Evolutionary conservation across 169 alveolate genomes (phyloP), one percentile per base, ranked within the genome.

Genomic region (Plasmodium ovale): DNA sequence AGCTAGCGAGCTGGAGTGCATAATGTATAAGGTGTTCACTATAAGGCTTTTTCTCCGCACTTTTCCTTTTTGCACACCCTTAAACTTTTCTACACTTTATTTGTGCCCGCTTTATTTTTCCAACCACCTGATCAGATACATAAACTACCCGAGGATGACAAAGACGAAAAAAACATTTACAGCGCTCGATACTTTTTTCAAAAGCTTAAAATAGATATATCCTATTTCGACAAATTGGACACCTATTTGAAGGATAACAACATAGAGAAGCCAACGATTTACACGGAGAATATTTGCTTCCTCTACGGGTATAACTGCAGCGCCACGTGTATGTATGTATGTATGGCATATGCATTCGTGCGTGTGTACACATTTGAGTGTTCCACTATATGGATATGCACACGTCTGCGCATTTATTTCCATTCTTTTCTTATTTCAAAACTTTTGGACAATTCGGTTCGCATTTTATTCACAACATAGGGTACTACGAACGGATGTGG

Each of bases 181-280:
- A 79, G 89, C 42, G 89, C 89, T 19, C 62, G 82, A 65, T 51
- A 79, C 59, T 79, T 25, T 44, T 79, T 79, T 39, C 89, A 79
- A 79, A 79, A 79, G 31, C 89, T 79, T 79, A 79, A 79, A 64
- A 79, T 79, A 16, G 89, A 79, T 79, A 65, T 79, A 25, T 65
- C 89, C 19, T 79, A 79, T 69, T 79, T 51, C 65, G 89, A 79
- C 42, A 79, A 79, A 65, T 16, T 79, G 65, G 84, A 79, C 42
- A 53, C 59, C 3, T 79, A 79, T 65, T 79, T 79, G 35, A 65
- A 62, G 44, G 89, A 79, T 12, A 79, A 79, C 60, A 44, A 51
- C 25, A 79, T 79, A 1, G 89, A 79, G 29, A 79, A 79, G 29
- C 89, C 89, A 39, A 79, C 89, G 4, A 62, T 79, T 2, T 79